Percentiles rank a stretch among this genome's conserved stretches.
Conservation (phyloP, 805 yeast species). For the Saccharomycopsis fodiens region DNA sequence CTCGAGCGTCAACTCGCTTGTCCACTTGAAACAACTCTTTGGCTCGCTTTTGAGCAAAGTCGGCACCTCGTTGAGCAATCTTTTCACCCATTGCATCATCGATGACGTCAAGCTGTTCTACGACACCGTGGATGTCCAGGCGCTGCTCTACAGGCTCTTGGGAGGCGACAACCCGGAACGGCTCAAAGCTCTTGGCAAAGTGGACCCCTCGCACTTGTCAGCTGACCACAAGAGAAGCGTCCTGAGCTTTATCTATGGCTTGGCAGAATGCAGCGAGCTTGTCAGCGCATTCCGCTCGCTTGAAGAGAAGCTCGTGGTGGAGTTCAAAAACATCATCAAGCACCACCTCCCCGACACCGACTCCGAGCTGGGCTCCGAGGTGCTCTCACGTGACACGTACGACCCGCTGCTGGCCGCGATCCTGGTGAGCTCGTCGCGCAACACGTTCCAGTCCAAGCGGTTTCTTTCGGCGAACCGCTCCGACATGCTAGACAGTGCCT, state of each 20-base stretch:
- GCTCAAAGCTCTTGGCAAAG: constrained; percentile 6
- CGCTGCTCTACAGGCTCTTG: constrained; percentile 32
- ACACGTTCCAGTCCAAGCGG: constrained; percentile 4
- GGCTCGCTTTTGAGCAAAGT: constrained; percentile 52
- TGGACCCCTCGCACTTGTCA: constrained; percentile 22
- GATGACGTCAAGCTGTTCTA: constrained; percentile 57
- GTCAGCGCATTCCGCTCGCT: constrained; percentile 54
- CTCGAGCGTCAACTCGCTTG: constrained; percentile 27
- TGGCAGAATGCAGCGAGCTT: constrained; percentile 55
- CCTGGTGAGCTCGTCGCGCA: constrained; percentile 4
- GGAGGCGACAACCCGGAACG: constrained; percentile 13
- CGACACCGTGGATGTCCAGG: constrained; percentile 40
- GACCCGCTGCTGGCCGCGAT: background rate
- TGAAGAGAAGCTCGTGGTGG: constrained; percentile 60
- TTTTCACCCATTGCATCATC: constrained; percentile 48
- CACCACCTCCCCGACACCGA: constrained; percentile 42
- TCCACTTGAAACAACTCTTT: constrained; percentile 41
- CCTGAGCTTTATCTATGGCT: constrained; percentile 42
- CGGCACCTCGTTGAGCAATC: constrained; percentile 57
- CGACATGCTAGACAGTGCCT: constrained; percentile 7
- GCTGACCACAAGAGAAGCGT: constrained; percentile 35
- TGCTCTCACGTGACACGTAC: background rate
- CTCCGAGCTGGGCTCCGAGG: background rate
- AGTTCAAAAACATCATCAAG: constrained; percentile 67
- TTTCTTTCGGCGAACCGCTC: constrained; percentile 1